Evolutionary conservation across 2,329 filamentous ascomycete genomes (phyloP), one percentile per base, ranked within the genome.

Genomic region (Thermothelomyces thermophilus): DNA sequence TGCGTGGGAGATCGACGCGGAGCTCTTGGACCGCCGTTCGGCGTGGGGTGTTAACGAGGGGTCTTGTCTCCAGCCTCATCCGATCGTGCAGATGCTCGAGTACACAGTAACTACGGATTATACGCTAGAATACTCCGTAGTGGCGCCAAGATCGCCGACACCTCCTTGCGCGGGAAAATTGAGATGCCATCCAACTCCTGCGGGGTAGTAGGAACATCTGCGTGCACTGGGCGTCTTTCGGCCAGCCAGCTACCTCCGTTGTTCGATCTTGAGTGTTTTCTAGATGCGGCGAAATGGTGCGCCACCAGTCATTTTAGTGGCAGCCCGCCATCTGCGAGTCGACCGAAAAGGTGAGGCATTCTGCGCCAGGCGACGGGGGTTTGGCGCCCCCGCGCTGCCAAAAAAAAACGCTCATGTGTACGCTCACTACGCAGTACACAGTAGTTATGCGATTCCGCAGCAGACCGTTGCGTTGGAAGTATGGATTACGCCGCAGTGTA

Each of bases 271-370:
- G 14, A 31, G 30, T 42, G n/a, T n/a, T n/a, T n/a, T n/a, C n/a
- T n/a, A n/a, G n/a, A n/a, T n/a, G 45, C 35, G 28, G n/a, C 28
- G 45, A 31, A 36, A n/a, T 14, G 35, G 39, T 26, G 51, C 57
- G 59, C 58, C 58, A 59, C 57, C 52, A 30, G 52, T 33, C 47
- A 51, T 51, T 17, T 43, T 53, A 51, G 54, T 39, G 48, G 57
- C 57, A 56, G 51, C 35, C 41, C 37, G 35, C 17, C 33, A 31
- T 17, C 51, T 61, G 59, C 59, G 60, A n/a, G 51, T 61, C 54
- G 59, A 58, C 54, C 9, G n/a, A 53, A 61, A 60, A 48, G 14
- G 59, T 52, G 31, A 45, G 26, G 10, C 2, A 31, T 24, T 42
- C 33, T 50, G 48, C 50, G 33, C 49, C 22, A 36, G 22, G 14